Base-by-base conservation (phyloP, 192 early-diverging fungal species). In the Gamsiella multidivaricata region DNA sequence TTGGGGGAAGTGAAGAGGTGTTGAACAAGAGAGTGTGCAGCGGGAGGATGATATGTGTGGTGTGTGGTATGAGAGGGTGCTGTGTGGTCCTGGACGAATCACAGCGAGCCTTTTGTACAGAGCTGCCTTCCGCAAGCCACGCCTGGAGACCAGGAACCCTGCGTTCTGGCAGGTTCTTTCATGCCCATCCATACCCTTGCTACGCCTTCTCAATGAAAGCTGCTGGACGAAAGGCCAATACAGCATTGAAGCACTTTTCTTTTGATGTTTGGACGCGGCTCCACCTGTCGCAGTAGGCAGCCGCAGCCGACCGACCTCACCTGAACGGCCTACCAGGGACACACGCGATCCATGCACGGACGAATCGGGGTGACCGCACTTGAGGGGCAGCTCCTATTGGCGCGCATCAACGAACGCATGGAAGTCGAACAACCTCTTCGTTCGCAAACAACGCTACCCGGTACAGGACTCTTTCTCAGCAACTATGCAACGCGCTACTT, bases 401-500 rank as follows among this genome's bases (percentile, higher is more conserved):
- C 39, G 2, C 39, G 6, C 36, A 4, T 26, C 22, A 4, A 6
- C 33, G 11, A 11, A 11, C 5, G 28, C 23, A 32, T 8, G 52
- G 10, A 54, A 18, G 54, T 20, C 23, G 17, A 8, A 56, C 36
- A 6, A 20, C 43, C 39, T 23, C 41, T 23, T 29, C 36, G 2
- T 23, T 26, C 56, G 25, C 8, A 43, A 59, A 5, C 41, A 59
- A 18, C 9, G n/a, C n/a, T 46, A 5, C 17, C 12, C 7, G 37
- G 12, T 5, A 39, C 7, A 5, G 37, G 37, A 39, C 5, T 9
- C 45, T 46, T 46, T 46, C n/a, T 34, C 25, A 22, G 37, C 36
- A 20, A 47, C 29, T 33, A 76, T 76, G 73, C 73, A 76, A 23
- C 73, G 73, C 42, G 58, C 64, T 2, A 33, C 65, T 17, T 46